Base-by-base conservation (phyloP, 2,329 filamentous ascomycete genomes). In the Colletotrichum sp. region DNA sequence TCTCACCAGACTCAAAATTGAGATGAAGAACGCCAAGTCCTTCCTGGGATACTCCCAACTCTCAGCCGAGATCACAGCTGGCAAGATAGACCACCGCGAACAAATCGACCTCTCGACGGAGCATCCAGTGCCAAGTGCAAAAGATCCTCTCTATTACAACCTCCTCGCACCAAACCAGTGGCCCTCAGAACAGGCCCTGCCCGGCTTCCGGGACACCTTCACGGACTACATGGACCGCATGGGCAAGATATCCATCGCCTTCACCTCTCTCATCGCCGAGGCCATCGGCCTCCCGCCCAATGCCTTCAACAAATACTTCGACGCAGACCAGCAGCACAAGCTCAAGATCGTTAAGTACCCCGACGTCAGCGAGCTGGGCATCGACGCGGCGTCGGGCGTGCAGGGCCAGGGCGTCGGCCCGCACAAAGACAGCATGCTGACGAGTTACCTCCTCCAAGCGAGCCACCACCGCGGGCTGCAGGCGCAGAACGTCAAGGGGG, bases 331-430 rank as follows among this genome's bases (percentile, higher is more conserved):
- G 86, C 95, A 97, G 86, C 95, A 98, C 87, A 98, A 98, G 87
- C 89, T 98, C 80, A 98, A 98, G 87, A 93, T 98, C 75, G 93
- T 98, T 76, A 95, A 94, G 86, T 98, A 97, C 82, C 95, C 95
- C 0, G 95, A 97, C 82, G 84, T 91, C 15, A 84, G 86, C n/a
- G 89, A 92, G 82, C 85, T 94, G 2, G 90, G 89, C 0, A 82
- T 88, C 4, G 83, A 78, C 24, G 83, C 81, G 4, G 30, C 32
- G 10, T 36, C 63, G 36, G 85, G 82, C 52, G 82, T 80, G 26
- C 83, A 89, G 78, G 88, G 88, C 39, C 92, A 93, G 79, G 92
- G 87, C 79, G 93, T 96, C 0, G 95, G 94, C 1, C 94, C 95
- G 39, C 94, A 96, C 86, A 96, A 96, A 84, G 95, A 96, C 83